Evolutionary conservation across 331 rosid genomes (phyloP), one percentile per base, ranked within the genome.

Genomic region (Prunus yedoensis): DNA sequence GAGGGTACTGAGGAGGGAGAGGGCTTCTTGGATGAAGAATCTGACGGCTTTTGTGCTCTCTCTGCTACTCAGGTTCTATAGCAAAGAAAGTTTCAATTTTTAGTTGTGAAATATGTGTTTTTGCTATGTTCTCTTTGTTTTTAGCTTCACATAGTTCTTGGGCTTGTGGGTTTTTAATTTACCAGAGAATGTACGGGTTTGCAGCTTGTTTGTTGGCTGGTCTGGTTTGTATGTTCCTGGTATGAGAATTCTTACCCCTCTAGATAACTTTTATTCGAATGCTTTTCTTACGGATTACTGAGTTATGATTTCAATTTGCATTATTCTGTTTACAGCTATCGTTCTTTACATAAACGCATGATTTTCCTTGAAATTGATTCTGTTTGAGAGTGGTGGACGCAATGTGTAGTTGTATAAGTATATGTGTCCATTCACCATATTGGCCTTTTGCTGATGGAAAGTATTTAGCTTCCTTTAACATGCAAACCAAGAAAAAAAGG

Each of bases 171-270:
- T 80, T 75, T 84, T 78, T 74, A 70, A 21, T 68, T 78, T 35
- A 71, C 60, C 92, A 94, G 99, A 90, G 99, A 87, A 21, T 92
- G 68, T 94, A 92, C 66, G 99, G 82, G 7, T 94, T 94, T 75
- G 90, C 95, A 75, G 92, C 87, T 58, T 91, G 86, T 68, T 85
- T 88, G 77, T 8, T 89, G 35, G 92, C 86, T 75, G 99, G 99
- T 65, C 81, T 90, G 73, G 86, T 66, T 70, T 84, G 82, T 71
- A 94, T 88, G 99, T 35, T 94, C 51, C 74, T 94, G 99, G 99
- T 94, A 84, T 81, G 92, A 56, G 57, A 56, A 69, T 61, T 60
- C 50, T 25, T 73, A 11, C 14, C 10, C 56, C 18, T 28, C 70
- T 13, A 56, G 52, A 14, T 56, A 35, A 3, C 0, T 2, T 13